Percentiles rank a stretch among this genome's conserved stretches.
Evolutionary conservation across 371 early-diverging fungal species (phyloP).

Genomic region (Zancudomyces culisetae): DNA sequence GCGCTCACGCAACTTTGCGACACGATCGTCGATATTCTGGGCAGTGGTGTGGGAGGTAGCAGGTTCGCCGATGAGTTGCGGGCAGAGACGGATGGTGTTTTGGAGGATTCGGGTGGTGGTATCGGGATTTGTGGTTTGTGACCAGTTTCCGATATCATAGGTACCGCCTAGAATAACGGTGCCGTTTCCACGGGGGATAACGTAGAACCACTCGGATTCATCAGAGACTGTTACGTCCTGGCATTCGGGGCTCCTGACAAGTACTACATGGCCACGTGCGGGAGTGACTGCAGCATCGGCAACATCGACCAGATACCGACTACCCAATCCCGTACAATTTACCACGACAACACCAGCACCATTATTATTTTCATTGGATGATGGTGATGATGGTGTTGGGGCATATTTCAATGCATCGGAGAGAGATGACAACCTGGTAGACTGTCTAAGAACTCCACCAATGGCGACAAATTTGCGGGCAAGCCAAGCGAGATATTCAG

Average conservation of each 20-base stretch:
- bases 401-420: not conserved
- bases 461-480: conserved; percentile 10
- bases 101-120: conserved; percentile 25
- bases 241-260: conserved; percentile 23
- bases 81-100: conserved; percentile 28
- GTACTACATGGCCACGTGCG: conserved; percentile 33
- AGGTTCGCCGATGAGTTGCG: conserved; percentile 18
- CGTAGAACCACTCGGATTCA: conserved; percentile 13
- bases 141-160: conserved; percentile 21
- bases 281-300: conserved; percentile 29
- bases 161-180: conserved; percentile 37
- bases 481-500: conserved; percentile 30
- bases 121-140: conserved; percentile 9
- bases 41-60: not conserved
- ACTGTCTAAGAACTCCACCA: conserved; percentile 24
- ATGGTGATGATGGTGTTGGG: not conserved
- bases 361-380: too few relatives aligned
- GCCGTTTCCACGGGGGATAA: conserved; percentile 39
- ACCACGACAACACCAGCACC: conserved; percentile 16
- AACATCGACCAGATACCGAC: conserved; percentile 28
- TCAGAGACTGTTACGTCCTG: not conserved
- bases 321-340: conserved; percentile 37
- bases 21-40: not conserved
- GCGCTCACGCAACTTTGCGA: conserved; percentile 2
- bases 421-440: not conserved